phyloP scores from a whole-genome alignment of 208 protist genomes.

The Trypanosoma congolense region DNA sequence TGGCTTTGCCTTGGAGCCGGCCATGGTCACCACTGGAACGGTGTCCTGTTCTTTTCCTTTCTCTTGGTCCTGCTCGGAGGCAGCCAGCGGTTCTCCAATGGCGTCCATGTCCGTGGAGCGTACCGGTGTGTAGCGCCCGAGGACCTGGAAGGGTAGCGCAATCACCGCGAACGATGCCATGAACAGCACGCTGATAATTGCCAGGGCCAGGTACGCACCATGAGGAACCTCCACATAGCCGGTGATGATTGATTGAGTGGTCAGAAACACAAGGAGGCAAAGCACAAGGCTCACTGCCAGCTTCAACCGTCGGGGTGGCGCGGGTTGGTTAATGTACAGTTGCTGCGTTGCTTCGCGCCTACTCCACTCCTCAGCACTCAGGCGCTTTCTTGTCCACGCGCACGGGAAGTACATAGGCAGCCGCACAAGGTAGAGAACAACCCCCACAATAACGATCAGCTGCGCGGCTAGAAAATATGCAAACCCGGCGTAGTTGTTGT shows the following conservation, averaged over 20 bases:
- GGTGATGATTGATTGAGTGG: conserved; percentile 45
- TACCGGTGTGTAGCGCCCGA: conserved; percentile 50
- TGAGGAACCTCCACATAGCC: conserved; percentile 39
- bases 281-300: conserved; percentile 44
- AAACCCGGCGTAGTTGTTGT: conserved; percentile 5
- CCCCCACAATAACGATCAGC: background rate
- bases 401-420: conserved; percentile 3
- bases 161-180: conserved; percentile 47
- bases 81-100: conserved; percentile 36
- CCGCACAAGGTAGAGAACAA: background rate
- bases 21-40: background rate
- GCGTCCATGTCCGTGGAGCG: conserved; percentile 29
- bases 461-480: conserved; percentile 1
- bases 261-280: conserved; percentile 41
- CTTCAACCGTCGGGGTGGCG: conserved; percentile 34
- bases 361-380: background rate
- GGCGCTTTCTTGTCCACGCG: background rate
- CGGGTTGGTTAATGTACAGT: conserved; percentile 4
- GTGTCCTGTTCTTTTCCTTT: too few species aligned
- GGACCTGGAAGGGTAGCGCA: conserved; percentile 60
- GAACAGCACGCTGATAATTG: conserved; percentile 38
- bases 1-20: background rate
- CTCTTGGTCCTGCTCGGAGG: too few species aligned
- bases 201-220: conserved; percentile 32
- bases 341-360: background rate